These are phyloP conservation scores for Mortierella sp. DNA, from an alignment of 371 early-diverging fungal species.

Conservation along the genomic window DNA sequence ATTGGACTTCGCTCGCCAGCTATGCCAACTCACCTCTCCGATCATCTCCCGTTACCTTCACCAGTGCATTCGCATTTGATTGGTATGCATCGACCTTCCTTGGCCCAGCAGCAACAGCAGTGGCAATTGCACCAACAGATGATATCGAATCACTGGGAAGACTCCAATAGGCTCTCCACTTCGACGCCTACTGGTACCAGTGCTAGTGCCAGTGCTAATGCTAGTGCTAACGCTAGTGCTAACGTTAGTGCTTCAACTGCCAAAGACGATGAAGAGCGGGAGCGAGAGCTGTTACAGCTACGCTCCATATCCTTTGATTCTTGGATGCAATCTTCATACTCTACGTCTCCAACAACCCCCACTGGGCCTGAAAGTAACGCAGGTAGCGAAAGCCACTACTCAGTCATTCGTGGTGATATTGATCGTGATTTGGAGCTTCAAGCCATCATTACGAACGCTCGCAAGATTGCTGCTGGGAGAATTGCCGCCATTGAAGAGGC, in stretches of 20 bases:
- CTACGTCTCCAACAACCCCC: constrained; percentile 6
- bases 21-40: constrained; percentile 6
- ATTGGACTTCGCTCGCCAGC: constrained; percentile 9
- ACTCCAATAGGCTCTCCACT: constrained; percentile 4
- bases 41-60: constrained; percentile 23
- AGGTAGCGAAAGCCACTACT: not conserved
- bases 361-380: not conserved
- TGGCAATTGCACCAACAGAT: not conserved
- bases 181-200: constrained; percentile 7
- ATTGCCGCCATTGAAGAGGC: constrained; percentile 36
- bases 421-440: constrained; percentile 18
- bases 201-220: not conserved
- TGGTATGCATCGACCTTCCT: constrained; percentile 13
- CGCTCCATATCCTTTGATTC: constrained; percentile 27
- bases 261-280: constrained; percentile 1
- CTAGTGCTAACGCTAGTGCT: not conserved
- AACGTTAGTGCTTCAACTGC: not conserved
- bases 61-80: constrained; percentile 14
- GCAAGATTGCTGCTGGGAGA: constrained; percentile 27
- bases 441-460: constrained; percentile 34
- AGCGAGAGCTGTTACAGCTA: constrained; percentile 7
- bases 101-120: constrained; percentile 3
- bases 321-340: constrained; percentile 6
- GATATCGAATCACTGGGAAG: constrained; percentile 6
- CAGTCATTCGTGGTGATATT: not conserved